phyloP scores from a whole-genome alignment of 2,329 filamentous ascomycete genomes.

The Rutstroemia sp. region DNA sequence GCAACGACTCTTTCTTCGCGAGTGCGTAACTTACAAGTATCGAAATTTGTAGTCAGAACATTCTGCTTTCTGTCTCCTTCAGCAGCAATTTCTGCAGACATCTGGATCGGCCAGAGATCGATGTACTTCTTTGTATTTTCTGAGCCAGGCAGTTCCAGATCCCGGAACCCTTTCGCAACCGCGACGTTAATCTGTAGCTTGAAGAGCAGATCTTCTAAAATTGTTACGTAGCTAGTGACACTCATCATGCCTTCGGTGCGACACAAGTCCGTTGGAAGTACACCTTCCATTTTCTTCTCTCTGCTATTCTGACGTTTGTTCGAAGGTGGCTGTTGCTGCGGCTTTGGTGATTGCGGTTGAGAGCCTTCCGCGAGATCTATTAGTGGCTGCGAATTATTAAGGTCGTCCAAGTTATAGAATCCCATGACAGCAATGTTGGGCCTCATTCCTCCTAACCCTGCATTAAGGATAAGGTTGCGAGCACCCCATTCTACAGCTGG shows the following conservation, averaged over 20 bases:
- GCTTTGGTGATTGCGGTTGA: conserved; percentile 26
- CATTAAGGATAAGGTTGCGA: conserved; percentile 72
- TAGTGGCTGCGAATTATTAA: conserved; percentile 51
- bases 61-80: conserved; percentile 55
- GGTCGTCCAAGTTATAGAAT: conserved; percentile 73
- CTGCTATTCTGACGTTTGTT: conserved; percentile 44
- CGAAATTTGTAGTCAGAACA: conserved; percentile 80
- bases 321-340: conserved; percentile 21
- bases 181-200: conserved; percentile 77
- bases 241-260: conserved; percentile 61
- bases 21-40: conserved; percentile 58
- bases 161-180: conserved; percentile 72
- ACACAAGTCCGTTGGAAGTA: conserved; percentile 62
- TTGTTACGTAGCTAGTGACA: conserved; percentile 69
- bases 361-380: conserved; percentile 48
- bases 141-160: conserved; percentile 62
- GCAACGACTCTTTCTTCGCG: no score
- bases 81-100: conserved; percentile 74
- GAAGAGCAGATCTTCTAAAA: conserved; percentile 74
- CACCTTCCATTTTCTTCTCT: conserved; percentile 47
- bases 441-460: conserved; percentile 79
- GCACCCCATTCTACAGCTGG: conserved; percentile 80
- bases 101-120: conserved; percentile 88
- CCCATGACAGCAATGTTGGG: conserved; percentile 80
- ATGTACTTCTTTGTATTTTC: conserved; percentile 66